Evolutionary conservation across 2,329 filamentous ascomycete genomes (phyloP).

Genomic region (Stachybotrys chlorohalonatus): DNA sequence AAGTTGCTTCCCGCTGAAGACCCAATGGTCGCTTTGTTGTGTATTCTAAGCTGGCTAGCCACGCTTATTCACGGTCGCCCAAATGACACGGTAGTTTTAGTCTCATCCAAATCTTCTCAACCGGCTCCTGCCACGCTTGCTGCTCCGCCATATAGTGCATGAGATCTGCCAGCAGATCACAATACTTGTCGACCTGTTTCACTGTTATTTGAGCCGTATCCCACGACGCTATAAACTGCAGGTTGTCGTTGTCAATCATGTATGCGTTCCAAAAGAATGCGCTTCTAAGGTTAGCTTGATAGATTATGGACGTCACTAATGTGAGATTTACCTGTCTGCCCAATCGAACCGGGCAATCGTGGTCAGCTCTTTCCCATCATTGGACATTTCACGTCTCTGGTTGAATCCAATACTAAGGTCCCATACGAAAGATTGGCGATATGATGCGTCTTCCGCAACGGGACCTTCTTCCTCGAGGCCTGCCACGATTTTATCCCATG

Average conservation of each 20-base stretch:
- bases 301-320: background rate
- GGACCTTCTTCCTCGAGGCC: constrained; percentile 22
- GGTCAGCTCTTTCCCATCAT: constrained; percentile 14
- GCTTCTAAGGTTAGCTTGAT: constrained; percentile 1
- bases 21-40: no score
- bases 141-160: constrained; percentile 6
- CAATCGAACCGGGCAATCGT: constrained; percentile 25
- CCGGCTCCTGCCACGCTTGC: background rate
- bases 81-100: no score
- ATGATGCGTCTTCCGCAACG: constrained; percentile 22
- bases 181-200: constrained; percentile 19
- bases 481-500: constrained; percentile 22
- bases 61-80: no score
- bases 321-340: constrained; percentile 25
- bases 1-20: no score
- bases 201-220: constrained; percentile 29
- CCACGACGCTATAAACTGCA: constrained; percentile 28
- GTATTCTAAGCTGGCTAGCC: no score
- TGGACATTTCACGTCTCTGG: constrained; percentile 5
- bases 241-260: constrained; percentile 19
- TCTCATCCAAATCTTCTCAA: background rate
- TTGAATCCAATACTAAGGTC: constrained; percentile 23
- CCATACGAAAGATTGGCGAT: constrained; percentile 28
- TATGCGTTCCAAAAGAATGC: constrained; percentile 30
- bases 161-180: constrained; percentile 18